Percentiles rank a stretch among this genome's conserved stretches.
phyloP scores from a whole-genome alignment of 768 basidiomycete species.

The Termitomyces sp. region DNA sequence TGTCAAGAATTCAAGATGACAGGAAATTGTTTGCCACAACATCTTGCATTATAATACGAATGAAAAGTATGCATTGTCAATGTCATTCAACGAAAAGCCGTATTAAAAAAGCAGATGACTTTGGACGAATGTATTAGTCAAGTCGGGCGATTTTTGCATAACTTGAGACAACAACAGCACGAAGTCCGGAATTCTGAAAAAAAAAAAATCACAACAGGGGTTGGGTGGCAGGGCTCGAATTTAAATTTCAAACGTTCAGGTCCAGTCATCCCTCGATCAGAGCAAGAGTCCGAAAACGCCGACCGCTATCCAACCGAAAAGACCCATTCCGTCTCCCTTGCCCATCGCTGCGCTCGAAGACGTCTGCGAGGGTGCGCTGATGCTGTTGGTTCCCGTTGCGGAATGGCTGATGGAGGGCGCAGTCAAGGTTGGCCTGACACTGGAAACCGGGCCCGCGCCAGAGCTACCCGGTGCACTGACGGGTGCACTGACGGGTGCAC shows the following conservation, averaged over 20 bases:
- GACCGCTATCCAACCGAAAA: background rate
- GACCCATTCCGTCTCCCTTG: background rate
- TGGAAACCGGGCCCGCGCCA: background rate
- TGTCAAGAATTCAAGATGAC: no score
- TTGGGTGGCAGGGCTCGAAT: background rate
- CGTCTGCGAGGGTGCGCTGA: background rate
- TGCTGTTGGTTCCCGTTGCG: background rate
- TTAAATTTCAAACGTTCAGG: background rate
- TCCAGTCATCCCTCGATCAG: background rate
- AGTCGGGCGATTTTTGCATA: background rate
- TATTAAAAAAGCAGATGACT: no score
- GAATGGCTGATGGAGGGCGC: background rate
- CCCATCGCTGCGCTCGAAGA: slow-evolving; percentile 2
- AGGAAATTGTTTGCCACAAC: no score
- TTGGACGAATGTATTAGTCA: background rate
- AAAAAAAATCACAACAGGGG: background rate
- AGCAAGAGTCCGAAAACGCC: slow-evolving; percentile 9
- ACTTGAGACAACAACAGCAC: background rate
- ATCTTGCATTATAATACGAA: no score
- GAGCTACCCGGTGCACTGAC: background rate
- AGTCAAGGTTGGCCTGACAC: background rate
- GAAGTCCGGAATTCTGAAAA: background rate
- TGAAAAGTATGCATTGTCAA: no score
- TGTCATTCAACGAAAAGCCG: no score
- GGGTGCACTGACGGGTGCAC: no score